phyloP scores from a whole-genome alignment of 768 basidiomycete species.

The Sporobolomyces pararoseus region DNA sequence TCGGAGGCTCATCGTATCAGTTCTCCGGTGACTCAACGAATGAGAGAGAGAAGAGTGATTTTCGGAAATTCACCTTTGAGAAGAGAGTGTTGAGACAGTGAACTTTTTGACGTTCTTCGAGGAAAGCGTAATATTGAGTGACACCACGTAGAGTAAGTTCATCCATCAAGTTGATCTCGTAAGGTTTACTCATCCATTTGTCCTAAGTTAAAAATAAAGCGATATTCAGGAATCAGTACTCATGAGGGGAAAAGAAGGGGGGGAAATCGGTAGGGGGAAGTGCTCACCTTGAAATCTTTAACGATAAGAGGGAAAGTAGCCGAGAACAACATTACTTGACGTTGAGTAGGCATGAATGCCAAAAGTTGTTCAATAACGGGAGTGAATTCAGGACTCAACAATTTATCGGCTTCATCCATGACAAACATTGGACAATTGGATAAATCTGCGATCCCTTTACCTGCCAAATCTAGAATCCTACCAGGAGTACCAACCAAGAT shows the following conservation, averaged over 20 bases:
- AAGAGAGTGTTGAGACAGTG: constrained; percentile 99
- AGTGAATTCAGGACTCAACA: constrained; percentile 93
- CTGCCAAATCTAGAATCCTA: constrained; percentile 86
- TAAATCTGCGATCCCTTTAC: constrained; percentile 88
- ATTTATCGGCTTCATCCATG: constrained; percentile 99
- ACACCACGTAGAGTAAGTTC: constrained; percentile 97
- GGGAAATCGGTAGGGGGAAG: constrained; percentile 25
- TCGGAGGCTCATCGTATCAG: constrained; percentile 5
- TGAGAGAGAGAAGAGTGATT: background rate
- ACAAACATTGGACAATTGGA: constrained; percentile 93
- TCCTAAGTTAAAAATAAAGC: constrained; percentile 57
- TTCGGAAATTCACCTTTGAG: constrained; percentile 73
- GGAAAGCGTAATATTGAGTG: constrained; percentile 98
- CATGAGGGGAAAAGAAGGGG: background rate
- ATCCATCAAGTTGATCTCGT: constrained; percentile 99
- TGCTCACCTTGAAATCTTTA: constrained; percentile 92
- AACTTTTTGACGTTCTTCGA: constrained; percentile 98
- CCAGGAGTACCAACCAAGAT: constrained; percentile 97
- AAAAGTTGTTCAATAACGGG: constrained; percentile 97
- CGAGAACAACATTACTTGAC: constrained; percentile 98
- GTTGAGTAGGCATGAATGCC: constrained; percentile 70
- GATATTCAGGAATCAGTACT: background rate
- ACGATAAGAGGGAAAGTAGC: constrained; percentile 99
- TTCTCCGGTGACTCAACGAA: background rate
- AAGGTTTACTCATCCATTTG: constrained; percentile 90